These are phyloP conservation scores for Malassezia caprae DNA, from an alignment of 1,284 basidiomycete genomes.

Conservation along the genomic window DNA sequence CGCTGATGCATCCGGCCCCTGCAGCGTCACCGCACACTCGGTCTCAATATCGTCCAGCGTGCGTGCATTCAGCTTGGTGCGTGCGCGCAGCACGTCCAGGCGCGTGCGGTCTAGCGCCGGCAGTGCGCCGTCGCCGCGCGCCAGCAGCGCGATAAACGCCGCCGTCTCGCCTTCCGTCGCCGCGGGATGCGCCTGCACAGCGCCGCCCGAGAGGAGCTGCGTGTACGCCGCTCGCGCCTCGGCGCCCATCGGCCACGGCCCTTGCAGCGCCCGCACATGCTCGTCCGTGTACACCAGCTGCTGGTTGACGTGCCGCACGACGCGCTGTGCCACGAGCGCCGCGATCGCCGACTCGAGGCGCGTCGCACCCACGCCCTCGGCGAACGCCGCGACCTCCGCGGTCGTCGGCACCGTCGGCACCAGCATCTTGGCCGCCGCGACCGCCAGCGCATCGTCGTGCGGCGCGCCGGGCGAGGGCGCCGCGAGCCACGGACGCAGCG, in stretches of 20 bases:
- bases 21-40: constrained; percentile 10
- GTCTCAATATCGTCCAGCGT: constrained; percentile 19
- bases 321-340: constrained; percentile 15
- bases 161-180: constrained; percentile 17
- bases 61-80: constrained; percentile 16
- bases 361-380: constrained; percentile 16
- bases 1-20: background rate
- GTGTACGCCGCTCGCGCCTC: background rate
- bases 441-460: background rate
- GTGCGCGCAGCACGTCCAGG: constrained; percentile 8
- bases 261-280: background rate
- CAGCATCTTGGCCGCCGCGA: background rate
- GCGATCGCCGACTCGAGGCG: constrained; percentile 23
- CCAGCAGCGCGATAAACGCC: constrained; percentile 12
- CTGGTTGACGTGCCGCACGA: constrained; percentile 2
- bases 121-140: background rate
- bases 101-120: constrained; percentile 5
- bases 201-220: too few species aligned
- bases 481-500: constrained; percentile 1
- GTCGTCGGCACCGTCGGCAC: background rate
- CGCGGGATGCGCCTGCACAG: background rate
- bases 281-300: constrained; percentile 14
- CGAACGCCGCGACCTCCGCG: constrained; percentile 17
- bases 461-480: background rate
- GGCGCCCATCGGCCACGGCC: background rate